These are phyloP conservation scores for Umbelopsis sp. DNA, from an alignment of 192 early-diverging fungal species.

Conservation along the genomic window DNA sequence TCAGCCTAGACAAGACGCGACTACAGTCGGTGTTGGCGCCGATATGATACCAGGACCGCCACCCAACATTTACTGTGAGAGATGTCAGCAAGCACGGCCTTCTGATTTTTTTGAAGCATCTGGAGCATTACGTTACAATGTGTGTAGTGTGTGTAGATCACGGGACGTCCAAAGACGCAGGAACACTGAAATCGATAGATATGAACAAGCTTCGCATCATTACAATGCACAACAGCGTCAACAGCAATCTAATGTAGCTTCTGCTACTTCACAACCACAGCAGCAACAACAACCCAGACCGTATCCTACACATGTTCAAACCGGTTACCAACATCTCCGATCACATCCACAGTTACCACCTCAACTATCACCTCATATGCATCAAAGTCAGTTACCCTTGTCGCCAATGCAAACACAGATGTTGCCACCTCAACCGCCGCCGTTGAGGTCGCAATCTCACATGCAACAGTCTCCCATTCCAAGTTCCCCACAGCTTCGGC, in stretches of 20 bases:
- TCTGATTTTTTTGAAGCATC: slow-evolving; percentile 16
- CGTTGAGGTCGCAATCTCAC: slow-evolving; percentile 16
- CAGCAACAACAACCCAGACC: slow-evolving; percentile 8
- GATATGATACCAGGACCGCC: not conserved
- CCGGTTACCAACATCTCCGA: slow-evolving; percentile 16
- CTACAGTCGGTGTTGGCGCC: slow-evolving; percentile 1
- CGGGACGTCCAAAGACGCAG: slow-evolving; percentile 9
- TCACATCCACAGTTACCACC: slow-evolving; percentile 11
- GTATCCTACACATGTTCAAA: slow-evolving; percentile 16
- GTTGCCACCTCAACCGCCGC: slow-evolving; percentile 11
- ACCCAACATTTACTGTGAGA: slow-evolving; percentile 17
- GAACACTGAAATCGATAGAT: not conserved
- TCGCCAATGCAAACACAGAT: slow-evolving; percentile 19
- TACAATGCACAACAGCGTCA: slow-evolving; percentile 7
- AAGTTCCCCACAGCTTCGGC: slow-evolving; percentile 24
- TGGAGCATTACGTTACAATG: not conserved
- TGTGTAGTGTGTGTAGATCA: slow-evolving; percentile 9
- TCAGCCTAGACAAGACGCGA: slow-evolving; percentile 4
- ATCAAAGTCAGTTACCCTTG: slow-evolving; percentile 14
- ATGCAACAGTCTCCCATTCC: slow-evolving; percentile 21
- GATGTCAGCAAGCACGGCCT: slow-evolving; percentile 9
- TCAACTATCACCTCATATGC: slow-evolving; percentile 22
- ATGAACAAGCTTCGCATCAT: slow-evolving; percentile 10
- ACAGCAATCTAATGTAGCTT: not conserved
- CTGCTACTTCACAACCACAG: slow-evolving; percentile 3